Evolutionary conservation across 106 monocot genomes (phyloP).

Genomic region (Dactylorhiza incarnata): DNA sequence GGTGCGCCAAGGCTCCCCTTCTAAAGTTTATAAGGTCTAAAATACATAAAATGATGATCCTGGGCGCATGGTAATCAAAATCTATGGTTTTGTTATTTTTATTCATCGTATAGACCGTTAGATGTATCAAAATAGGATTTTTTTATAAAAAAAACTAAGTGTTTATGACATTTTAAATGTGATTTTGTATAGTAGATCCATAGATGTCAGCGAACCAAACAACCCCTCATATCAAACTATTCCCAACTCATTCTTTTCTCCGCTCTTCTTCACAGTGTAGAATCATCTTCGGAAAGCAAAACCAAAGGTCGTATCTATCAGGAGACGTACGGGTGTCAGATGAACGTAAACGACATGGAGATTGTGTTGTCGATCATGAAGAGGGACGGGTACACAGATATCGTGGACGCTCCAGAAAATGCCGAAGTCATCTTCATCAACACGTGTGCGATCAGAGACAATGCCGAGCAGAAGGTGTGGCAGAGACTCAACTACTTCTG

Average conservation of each 20-base stretch:
- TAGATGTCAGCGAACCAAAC: background rate
- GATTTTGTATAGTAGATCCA: too few relatives aligned
- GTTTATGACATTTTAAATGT: too few relatives aligned
- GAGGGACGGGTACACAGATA: conserved; percentile 67
- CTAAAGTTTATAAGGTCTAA: too few relatives aligned
- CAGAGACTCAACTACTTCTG: conserved; percentile 98
- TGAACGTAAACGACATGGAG: conserved; percentile 99
- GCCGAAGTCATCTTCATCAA: conserved; percentile 98
- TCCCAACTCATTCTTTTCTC: background rate
- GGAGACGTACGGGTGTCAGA: conserved; percentile 98
- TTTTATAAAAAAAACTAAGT: too few relatives aligned
- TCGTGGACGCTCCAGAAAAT: conserved; percentile 67
- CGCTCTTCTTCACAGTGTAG: conserved; percentile 22
- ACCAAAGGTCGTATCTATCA: conserved; percentile 89
- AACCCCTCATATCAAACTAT: background rate
- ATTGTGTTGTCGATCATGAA: conserved; percentile 97
- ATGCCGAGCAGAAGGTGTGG: conserved; percentile 99
- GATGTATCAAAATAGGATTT: too few relatives aligned
- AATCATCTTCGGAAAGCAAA: conserved; percentile 19
- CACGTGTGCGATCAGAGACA: conserved; percentile 95
- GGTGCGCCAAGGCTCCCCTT: too few relatives aligned
- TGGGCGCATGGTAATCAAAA: too few relatives aligned
- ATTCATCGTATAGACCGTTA: too few relatives aligned
- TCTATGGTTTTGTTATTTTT: background rate
- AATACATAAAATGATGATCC: too few relatives aligned